phyloP scores from a whole-genome alignment of 2,329 filamentous ascomycete genomes.

The Erysiphe pulchra region DNA sequence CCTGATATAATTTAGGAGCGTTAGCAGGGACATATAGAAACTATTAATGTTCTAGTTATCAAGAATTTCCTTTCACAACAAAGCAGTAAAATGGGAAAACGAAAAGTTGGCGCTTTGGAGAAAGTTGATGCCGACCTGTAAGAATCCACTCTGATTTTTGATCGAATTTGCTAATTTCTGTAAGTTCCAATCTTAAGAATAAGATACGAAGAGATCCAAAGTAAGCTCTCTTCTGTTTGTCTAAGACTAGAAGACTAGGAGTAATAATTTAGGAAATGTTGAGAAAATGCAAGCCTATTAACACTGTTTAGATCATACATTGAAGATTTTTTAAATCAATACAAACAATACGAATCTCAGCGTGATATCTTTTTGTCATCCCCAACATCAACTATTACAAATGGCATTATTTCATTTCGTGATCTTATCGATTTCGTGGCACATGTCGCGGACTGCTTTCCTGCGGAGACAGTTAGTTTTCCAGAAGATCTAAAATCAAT shows the following conservation, averaged over 20 bases:
- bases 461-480: slow-evolving; percentile 51
- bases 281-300: background rate
- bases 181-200: slow-evolving; percentile 61
- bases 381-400: slow-evolving; percentile 51
- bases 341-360: slow-evolving; percentile 75
- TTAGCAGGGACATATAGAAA: no score
- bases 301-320: slow-evolving; percentile 41
- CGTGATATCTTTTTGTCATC: slow-evolving; percentile 75
- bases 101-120: slow-evolving; percentile 76
- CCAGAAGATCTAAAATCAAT: slow-evolving; percentile 61
- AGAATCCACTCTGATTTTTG: slow-evolving; percentile 11
- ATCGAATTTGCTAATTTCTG: slow-evolving; percentile 6
- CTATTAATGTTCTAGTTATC: no score
- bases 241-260: background rate
- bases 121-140: slow-evolving; percentile 81
- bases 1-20: no score
- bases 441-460: slow-evolving; percentile 85
- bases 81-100: slow-evolving; percentile 39
- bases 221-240: slow-evolving; percentile 18
- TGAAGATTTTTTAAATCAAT: slow-evolving; percentile 71
- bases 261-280: background rate
- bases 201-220: slow-evolving; percentile 72
- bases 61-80: no score
- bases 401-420: slow-evolving; percentile 59
- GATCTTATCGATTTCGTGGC: slow-evolving; percentile 85